These are phyloP conservation scores for Pseudogymnoascus sp. DNA, from an alignment of 2,329 filamentous ascomycete species.

Conservation along the genomic window DNA sequence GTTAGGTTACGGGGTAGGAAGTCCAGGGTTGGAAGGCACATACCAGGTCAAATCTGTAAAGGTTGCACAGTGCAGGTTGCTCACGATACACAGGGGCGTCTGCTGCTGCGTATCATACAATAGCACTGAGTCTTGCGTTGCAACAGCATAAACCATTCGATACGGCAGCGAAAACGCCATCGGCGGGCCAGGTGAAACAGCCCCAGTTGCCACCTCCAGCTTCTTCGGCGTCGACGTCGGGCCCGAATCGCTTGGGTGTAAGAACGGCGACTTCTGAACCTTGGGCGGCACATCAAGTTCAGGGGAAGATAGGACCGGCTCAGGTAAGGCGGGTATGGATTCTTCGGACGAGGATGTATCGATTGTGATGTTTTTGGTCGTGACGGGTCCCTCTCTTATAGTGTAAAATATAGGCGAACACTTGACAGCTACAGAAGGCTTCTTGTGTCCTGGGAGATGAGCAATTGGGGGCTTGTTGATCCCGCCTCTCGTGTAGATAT, in stretches of 20 bases:
- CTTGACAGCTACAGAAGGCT: conserved; percentile 89
- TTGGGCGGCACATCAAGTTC: conserved; percentile 47
- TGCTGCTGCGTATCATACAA: conserved; percentile 97
- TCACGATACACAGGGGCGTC: conserved; percentile 86
- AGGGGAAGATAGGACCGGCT: conserved; percentile 54
- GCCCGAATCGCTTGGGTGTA: conserved; percentile 41
- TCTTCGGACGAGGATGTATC: conserved; percentile 87
- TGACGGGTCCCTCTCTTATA: conserved; percentile 56
- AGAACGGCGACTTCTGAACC: conserved; percentile 74
- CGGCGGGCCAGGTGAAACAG: conserved; percentile 49
- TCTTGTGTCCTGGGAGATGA: conserved; percentile 93
- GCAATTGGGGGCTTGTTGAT: conserved; percentile 95
- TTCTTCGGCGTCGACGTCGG: conserved; percentile 41
- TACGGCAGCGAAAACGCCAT: conserved; percentile 81
- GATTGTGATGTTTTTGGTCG: conserved; percentile 84
- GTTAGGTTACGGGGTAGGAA: conserved; percentile 11
- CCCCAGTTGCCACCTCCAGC: conserved; percentile 37
- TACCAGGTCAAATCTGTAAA: conserved; percentile 96
- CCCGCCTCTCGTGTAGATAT: conserved; percentile 92
- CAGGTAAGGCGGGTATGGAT: conserved; percentile 72
- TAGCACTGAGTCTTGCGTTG: conserved; percentile 89
- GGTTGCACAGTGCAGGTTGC: conserved; percentile 93
- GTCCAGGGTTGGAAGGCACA: conserved; percentile 25
- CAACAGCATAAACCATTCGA: conserved; percentile 91
- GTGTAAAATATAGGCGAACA: conserved; percentile 89